Conservation (phyloP, 108 stramenopile species). For the Mayamaea pseudoterrestris region DNA sequence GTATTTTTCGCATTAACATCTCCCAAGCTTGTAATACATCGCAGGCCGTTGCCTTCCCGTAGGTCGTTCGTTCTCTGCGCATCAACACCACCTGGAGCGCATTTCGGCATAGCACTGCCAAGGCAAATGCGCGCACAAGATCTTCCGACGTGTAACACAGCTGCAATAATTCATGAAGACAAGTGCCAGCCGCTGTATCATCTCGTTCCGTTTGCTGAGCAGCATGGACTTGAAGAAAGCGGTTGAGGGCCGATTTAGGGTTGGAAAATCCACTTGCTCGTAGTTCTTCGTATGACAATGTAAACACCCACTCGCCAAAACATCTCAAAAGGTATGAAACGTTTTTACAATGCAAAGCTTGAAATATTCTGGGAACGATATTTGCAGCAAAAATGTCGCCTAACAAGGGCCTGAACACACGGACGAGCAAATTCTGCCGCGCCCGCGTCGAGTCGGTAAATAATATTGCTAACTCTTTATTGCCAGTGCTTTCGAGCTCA, state of each 20-base stretch:
- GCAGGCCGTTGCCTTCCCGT: slow-evolving; percentile 35
- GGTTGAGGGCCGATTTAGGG: slow-evolving; percentile 41
- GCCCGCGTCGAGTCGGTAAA: slow-evolving; percentile 53
- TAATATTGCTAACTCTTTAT: slow-evolving; percentile 22
- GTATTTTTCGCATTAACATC: slow-evolving; percentile 47
- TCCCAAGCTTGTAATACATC: slow-evolving; percentile 37
- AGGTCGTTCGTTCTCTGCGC: slow-evolving; percentile 50
- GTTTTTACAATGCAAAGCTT: too few relatives aligned
- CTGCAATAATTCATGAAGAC: slow-evolving; percentile 29
- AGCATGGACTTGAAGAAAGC: slow-evolving; percentile 59
- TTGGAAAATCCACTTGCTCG: slow-evolving; percentile 36
- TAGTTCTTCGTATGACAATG: slow-evolving; percentile 29
- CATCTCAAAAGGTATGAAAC: slow-evolving; percentile 52
- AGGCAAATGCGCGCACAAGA: slow-evolving; percentile 52
- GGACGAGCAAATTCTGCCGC: slow-evolving; percentile 37
- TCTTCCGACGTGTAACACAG: slow-evolving; percentile 56
- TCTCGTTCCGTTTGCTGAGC: slow-evolving; percentile 11
- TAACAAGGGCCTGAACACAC: slow-evolving; percentile 57
- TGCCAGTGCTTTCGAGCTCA: too few relatives aligned
- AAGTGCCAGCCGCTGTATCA: slow-evolving; percentile 6
- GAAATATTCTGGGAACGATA: slow-evolving; percentile 48
- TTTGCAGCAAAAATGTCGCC: slow-evolving; percentile 60
- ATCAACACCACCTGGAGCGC: slow-evolving; percentile 37
- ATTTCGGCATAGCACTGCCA: slow-evolving; percentile 52
- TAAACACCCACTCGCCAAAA: slow-evolving; percentile 72